Percentiles rank a stretch among this genome's conserved stretches.
phyloP scores from a whole-genome alignment of 139 green algal genomes.

The Asterochloris sp. region DNA sequence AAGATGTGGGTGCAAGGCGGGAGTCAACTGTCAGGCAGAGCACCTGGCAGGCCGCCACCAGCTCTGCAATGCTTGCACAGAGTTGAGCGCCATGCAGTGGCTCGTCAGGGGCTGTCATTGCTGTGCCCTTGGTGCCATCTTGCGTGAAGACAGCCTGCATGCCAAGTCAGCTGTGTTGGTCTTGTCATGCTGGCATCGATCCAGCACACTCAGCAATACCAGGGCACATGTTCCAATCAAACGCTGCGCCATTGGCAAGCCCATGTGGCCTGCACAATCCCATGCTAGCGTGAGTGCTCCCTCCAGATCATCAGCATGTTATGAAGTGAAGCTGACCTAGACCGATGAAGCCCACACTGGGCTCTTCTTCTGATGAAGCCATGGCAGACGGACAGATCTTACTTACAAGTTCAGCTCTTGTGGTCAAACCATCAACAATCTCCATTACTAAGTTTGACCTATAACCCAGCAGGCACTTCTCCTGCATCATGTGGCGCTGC shows the following conservation, averaged over 20 bases:
- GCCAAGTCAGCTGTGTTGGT: background rate
- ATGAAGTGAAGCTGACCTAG: background rate
- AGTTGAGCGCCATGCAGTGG: background rate
- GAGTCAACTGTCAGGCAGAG: background rate
- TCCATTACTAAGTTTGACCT: too few species aligned
- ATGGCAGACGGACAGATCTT: background rate
- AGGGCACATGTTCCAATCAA: background rate
- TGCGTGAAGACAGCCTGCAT: background rate
- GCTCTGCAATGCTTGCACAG: background rate
- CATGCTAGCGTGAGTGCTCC: background rate
- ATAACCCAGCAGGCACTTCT: too few species aligned
- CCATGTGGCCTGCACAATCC: conserved; percentile 2
- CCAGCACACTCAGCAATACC: background rate
- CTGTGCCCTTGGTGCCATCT: background rate
- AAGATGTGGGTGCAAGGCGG: background rate
- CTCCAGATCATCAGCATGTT: too few species aligned
- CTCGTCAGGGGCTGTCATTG: background rate
- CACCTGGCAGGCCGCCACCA: background rate
- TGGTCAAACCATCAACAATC: background rate
- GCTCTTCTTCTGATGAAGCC: background rate
- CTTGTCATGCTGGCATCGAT: background rate
- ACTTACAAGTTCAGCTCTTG: background rate
- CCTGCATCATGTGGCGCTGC: too few species aligned
- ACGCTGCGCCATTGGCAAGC: conserved; percentile 9
- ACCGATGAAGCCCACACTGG: background rate